Evolutionary conservation across 805 yeast genomes (phyloP), one percentile per base, ranked within the genome.

Genomic region (Wickerhamomyces silvicola): DNA sequence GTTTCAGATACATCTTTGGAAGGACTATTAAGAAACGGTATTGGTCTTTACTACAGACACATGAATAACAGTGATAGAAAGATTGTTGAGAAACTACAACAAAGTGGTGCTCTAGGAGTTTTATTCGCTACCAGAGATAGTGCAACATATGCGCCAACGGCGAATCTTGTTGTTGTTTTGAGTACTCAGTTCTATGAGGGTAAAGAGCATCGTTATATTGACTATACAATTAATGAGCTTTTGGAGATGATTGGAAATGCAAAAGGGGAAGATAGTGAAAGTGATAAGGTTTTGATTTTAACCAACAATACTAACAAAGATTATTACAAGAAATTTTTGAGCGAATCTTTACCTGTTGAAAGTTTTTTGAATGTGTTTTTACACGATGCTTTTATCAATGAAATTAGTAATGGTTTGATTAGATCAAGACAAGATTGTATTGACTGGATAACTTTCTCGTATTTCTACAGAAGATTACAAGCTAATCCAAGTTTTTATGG

Each of bases 401-500:
- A 85, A 45, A 78, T 87, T n/a, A 72, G 82, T 22, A 70, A 77
- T 6, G 64, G 73, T 3, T 64, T 77, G 10, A 70, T 90, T 36
- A 68, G 64, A 28, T 65, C 72, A 7, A 75, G 82, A 49, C 96
- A 88, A 46, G 92, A 82, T 43, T 84, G 94, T 46, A 73, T 92
- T 37, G 96, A 90, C 48, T 86, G 95, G 94, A 50, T 92, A 21
- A 82, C 96, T 0, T 84, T 72, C 52, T 71, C 95, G 0, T 82
- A 78, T 45, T 82, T 88, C 48, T 92, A 85, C 57, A 66, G 94
- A 41, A 66, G 97, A 31, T 53, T 92, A 14, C 81, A 76, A 35
- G 67, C 72, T 22, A 92, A 92, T 53, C 97, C 98, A 4, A 76
- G 92, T 37, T 92, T 72, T 52, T 92, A 92, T 50, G 95, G 87